phyloP scores from a whole-genome alignment of 2,329 filamentous ascomycete genomes.

The Parastagonospora avenae region DNA sequence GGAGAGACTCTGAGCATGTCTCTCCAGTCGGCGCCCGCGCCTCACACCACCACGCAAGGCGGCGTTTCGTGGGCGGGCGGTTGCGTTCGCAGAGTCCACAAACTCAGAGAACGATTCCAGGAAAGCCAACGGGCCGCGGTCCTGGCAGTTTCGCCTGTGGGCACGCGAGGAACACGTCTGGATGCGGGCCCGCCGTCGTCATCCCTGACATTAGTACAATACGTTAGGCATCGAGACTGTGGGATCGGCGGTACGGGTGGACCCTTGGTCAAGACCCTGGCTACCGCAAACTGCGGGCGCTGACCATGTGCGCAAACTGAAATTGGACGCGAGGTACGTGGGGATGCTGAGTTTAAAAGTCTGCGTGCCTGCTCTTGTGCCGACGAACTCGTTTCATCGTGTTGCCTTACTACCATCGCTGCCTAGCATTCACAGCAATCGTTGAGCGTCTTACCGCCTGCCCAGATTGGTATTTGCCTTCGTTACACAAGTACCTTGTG shows the following conservation, averaged over 20 bases:
- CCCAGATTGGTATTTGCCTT: not conserved
- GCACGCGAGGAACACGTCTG: slow-evolving; percentile 5
- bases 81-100: too few relatives aligned
- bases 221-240: slow-evolving; percentile 32
- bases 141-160: slow-evolving; percentile 7
- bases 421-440: not conserved
- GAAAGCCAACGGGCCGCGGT: too few relatives aligned
- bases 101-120: too few relatives aligned
- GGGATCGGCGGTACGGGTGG: slow-evolving; percentile 23
- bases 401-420: not conserved
- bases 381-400: not conserved
- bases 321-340: slow-evolving; percentile 5
- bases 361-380: slow-evolving; percentile 13
- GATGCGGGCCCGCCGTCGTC: slow-evolving; percentile 16
- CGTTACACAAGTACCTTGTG: not conserved
- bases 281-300: slow-evolving; percentile 13
- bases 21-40: not conserved
- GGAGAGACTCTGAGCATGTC: not conserved
- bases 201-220: slow-evolving; percentile 26
- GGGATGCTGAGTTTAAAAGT: slow-evolving; percentile 17
- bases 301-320: slow-evolving; percentile 26
- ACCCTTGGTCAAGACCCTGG: slow-evolving; percentile 17
- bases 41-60: not conserved
- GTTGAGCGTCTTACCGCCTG: not conserved
- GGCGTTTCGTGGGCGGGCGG: not conserved